phyloP scores from a whole-genome alignment of 164 flowering plant species.

The Tinospora cordifolia region DNA sequence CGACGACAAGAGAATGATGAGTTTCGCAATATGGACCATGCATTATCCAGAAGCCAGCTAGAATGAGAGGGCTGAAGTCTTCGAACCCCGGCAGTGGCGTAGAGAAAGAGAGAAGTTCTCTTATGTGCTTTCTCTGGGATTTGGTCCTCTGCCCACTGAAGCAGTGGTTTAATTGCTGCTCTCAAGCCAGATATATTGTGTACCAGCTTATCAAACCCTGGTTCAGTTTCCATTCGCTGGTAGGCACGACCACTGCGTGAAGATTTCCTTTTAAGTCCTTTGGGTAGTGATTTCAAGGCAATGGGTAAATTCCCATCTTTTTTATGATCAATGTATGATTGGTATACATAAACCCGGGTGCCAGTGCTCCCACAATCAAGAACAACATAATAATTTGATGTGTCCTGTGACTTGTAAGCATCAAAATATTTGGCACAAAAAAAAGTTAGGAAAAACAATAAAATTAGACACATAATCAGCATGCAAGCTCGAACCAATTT shows the following conservation, averaged over 20 bases:
- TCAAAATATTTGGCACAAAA: constrained; percentile 28
- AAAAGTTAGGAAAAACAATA: constrained; percentile 37
- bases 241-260: constrained; percentile 73
- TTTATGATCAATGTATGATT: constrained; percentile 38
- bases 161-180: constrained; percentile 68
- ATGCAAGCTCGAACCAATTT: constrained; percentile 46
- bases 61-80: constrained; percentile 70
- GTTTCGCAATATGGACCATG: constrained; percentile 59
- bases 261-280: constrained; percentile 35
- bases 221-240: constrained; percentile 94
- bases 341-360: constrained; percentile 77
- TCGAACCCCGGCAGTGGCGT: constrained; percentile 96
- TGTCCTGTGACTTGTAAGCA: constrained; percentile 37
- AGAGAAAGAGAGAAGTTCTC: constrained; percentile 69
- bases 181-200: constrained; percentile 65
- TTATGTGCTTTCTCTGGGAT: constrained; percentile 74
- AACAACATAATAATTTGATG: constrained; percentile 64
- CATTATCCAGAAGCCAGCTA: constrained; percentile 74
- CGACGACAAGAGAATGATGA: constrained; percentile 65
- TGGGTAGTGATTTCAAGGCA: constrained; percentile 46
- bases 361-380: constrained; percentile 98
- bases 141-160: constrained; percentile 89
- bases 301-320: constrained; percentile 53
- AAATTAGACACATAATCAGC: constrained; percentile 36
- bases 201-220: constrained; percentile 87